Conservation (phyloP, 345 rosid genomes). For the Citrus sp. region DNA sequence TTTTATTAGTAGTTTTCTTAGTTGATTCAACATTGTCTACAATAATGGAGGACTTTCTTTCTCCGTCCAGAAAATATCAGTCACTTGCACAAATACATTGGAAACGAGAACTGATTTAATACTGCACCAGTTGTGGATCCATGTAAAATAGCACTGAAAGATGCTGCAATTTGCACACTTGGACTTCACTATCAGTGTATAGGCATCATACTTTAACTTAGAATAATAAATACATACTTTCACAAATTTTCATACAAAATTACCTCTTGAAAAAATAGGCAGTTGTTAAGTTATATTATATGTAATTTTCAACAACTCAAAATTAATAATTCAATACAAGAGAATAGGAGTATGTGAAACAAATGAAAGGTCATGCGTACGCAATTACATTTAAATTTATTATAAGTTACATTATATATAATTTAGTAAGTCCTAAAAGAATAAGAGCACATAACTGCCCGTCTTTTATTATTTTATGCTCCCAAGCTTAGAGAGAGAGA, state of each 20-base stretch:
- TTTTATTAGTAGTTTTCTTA: background rate
- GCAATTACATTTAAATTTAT: no score
- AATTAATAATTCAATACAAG: no score
- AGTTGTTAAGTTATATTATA: no score
- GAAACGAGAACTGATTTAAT: no score
- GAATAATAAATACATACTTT: no score
- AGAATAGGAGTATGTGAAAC: no score
- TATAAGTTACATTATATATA: no score
- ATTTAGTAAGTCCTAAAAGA: no score
- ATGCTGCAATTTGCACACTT: background rate
- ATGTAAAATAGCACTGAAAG: background rate
- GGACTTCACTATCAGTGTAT: background rate
- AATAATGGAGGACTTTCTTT: background rate
- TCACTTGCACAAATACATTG: background rate
- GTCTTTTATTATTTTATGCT: no score
- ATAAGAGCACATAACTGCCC: background rate
- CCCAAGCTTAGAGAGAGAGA: background rate
- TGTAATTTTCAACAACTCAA: no score
- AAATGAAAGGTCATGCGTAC: accelerated
- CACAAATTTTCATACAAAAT: background rate
- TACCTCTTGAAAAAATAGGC: no score
- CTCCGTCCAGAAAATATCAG: background rate
- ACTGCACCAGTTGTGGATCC: background rate
- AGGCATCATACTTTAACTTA: no score
- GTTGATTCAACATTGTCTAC: background rate